These are phyloP conservation scores for Malus orientalis DNA, from an alignment of 306 rosid species.

Conservation along the genomic window DNA sequence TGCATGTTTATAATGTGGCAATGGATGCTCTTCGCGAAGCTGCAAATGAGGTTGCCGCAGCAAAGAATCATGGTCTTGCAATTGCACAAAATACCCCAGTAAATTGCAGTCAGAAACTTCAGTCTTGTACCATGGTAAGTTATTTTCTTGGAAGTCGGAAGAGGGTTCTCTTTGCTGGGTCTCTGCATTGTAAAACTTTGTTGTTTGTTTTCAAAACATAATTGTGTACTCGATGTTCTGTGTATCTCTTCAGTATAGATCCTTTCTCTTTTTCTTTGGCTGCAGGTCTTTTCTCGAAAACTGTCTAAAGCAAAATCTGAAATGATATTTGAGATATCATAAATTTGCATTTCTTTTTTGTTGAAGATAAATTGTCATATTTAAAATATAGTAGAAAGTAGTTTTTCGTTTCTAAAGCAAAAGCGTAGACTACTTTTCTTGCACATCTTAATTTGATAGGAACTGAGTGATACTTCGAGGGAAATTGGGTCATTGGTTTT, in stretches of 20 bases:
- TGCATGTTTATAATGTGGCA: constrained; percentile 18
- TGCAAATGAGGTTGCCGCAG: constrained; percentile 22
- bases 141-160: not conserved
- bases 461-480: no score
- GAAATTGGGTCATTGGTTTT: no score
- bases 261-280: not conserved
- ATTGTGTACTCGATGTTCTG: not conserved
- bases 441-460: no score
- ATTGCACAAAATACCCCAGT: not conserved
- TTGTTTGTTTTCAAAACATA: not conserved
- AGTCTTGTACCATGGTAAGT: constrained; percentile 15
- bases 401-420: no score
- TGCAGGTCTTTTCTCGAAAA: not conserved
- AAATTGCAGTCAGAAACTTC: constrained; percentile 14
- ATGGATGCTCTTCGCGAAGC: constrained; percentile 25
- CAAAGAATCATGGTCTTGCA: constrained; percentile 13
- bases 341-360: no score
- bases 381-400: no score
- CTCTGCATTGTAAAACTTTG: not conserved
- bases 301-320: not conserved
- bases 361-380: no score
- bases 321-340: not conserved
- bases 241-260: not conserved
- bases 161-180: not conserved
- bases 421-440: no score